These are phyloP conservation scores for Penicillium sp. DNA, from an alignment of 2,329 filamentous ascomycete species.

Conservation along the genomic window DNA sequence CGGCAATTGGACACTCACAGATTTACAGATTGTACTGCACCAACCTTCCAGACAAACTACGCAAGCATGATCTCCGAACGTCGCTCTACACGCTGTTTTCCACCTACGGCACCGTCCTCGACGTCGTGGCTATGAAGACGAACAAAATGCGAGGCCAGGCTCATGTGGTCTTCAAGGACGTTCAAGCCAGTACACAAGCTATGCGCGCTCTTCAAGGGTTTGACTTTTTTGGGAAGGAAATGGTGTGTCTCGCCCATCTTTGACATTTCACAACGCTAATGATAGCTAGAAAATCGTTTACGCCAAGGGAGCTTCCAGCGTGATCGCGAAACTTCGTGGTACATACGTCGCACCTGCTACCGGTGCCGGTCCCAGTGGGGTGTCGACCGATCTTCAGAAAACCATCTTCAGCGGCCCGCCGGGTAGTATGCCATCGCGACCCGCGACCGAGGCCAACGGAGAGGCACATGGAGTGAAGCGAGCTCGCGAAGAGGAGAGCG, in stretches of 20 bases:
- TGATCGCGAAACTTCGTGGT: conserved; percentile 85
- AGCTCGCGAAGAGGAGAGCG: conserved; percentile 60
- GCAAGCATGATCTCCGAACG: conserved; percentile 79
- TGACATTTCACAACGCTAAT: neutral
- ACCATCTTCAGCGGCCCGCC: conserved; percentile 69
- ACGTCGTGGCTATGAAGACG: conserved; percentile 85
- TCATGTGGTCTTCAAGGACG: conserved; percentile 83
- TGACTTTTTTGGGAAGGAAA: conserved; percentile 74
- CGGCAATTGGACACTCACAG: conserved; percentile 19
- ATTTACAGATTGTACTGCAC: conserved; percentile 71
- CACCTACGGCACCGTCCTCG: conserved; percentile 86
- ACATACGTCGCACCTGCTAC: conserved; percentile 68
- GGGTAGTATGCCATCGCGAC: conserved; percentile 48
- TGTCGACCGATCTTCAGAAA: conserved; percentile 70
- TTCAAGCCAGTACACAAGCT: conserved; percentile 87
- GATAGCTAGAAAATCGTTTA: conserved; percentile 74
- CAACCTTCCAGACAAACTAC: conserved; percentile 84
- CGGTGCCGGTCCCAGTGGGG: conserved; percentile 50
- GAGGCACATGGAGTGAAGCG: conserved; percentile 63
- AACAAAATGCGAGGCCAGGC: conserved; percentile 93
- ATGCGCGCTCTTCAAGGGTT: conserved; percentile 85
- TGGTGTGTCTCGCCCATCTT: conserved; percentile 58
- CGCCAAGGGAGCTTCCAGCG: conserved; percentile 82
- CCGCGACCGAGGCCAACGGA: conserved; percentile 40
- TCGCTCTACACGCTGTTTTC: conserved; percentile 91